Evolutionary conservation across 768 basidiomycete species (phyloP).

Genomic region (Tricholoma terreum): DNA sequence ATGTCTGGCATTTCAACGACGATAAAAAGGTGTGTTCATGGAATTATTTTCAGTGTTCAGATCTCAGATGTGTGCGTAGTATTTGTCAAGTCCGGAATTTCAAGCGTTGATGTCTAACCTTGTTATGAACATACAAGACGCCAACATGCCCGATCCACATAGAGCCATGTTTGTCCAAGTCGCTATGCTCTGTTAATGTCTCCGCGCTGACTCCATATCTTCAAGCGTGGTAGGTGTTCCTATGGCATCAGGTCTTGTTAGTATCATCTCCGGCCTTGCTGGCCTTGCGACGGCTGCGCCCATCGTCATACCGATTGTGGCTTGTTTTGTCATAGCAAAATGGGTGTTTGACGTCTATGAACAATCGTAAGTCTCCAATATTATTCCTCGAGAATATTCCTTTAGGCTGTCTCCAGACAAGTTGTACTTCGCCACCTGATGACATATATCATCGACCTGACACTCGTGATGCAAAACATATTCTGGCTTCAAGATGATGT

Average conservation of each 20-base stretch:
- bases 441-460: too few relatives aligned
- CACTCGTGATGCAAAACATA: too few relatives aligned
- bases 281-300: conserved; percentile 15
- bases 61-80: conserved; percentile 3
- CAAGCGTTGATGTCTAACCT: conserved; percentile 17
- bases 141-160: background rate
- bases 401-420: conserved; percentile 4
- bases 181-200: background rate
- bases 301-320: conserved; percentile 19
- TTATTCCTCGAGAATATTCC: background rate
- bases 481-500: conserved; percentile 10
- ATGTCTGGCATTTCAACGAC: conserved; percentile 25
- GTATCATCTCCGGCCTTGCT: conserved; percentile 10
- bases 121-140: conserved; percentile 2
- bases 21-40: conserved; percentile 12
- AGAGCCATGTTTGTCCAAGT: conserved; percentile 4
- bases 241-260: conserved; percentile 12
- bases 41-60: background rate
- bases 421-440: conserved; percentile 13
- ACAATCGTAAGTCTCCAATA: conserved; percentile 14
- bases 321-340: conserved; percentile 13
- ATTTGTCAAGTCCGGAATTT: conserved; percentile 14
- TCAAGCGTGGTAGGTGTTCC: conserved; percentile 9
- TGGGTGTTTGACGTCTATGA: conserved; percentile 20
- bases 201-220: background rate